Evolutionary conservation across 805 yeast genomes (phyloP), one percentile per base, ranked within the genome.

Genomic region (Schwanniomyces pseudopolymorphus): DNA sequence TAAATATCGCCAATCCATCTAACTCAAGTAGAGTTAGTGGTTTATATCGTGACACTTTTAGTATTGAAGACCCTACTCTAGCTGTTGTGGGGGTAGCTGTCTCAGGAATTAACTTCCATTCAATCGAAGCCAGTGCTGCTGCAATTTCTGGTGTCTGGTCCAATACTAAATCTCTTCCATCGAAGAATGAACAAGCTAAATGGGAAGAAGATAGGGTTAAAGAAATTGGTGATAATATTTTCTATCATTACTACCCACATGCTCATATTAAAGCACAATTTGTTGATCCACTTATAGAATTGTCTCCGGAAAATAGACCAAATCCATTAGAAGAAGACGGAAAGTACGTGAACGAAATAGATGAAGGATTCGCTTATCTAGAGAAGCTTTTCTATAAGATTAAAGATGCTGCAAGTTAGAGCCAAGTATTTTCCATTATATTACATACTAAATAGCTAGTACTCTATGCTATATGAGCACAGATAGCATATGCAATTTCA

Each of bases 61-160:
- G 68, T 11, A 62, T 66, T n/a, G 61, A 57, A 4, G 79, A 75
- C 51, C 76, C 78, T 16, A 66, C 78, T 0, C 56, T 75, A 20
- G 76, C 74, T 1, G 54, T 67, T 3, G 65, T 66, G 19, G 79
- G 80, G 0, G 63, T 66, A 6, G 61, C 77, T 13, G 54, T 74
- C 2, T 69, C 79, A 1, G 72, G 75, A 2, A 55, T 77, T 21
- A 69, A 73, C 50, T 79, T 78, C 64, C 75, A 76, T 42, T 67
- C 76, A 13, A 75, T 78, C 51, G 85, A 80, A 53, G 65, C 75
- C 1, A 62, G 69, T 40, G 79, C 81, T 1, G 76, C 80, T n/a
- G 81, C 83, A 0, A 63, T 80, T 42, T 79, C 81, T 13, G 84
- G 84, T n/a, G 75, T 78, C 3, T 80, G 82, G 80, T 66, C 80